Base-by-base conservation (phyloP, 2,329 filamentous ascomycete species). In the Parastagonospora avenae region DNA sequence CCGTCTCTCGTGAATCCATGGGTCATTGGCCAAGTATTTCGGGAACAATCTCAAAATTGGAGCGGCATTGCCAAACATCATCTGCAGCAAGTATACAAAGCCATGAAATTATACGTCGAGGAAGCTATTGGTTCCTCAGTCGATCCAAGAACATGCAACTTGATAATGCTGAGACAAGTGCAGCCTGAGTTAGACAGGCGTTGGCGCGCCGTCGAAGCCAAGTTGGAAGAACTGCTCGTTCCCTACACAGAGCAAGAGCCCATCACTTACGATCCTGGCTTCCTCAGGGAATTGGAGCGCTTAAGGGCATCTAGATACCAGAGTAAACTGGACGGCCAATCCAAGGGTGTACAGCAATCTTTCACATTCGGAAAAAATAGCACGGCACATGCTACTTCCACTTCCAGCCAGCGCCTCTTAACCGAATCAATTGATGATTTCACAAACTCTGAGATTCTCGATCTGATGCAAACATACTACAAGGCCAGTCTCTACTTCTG, bases 391-490 rank as follows among this genome's bases (percentile, higher is more conserved):
- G n/a, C 24, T 16, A 12, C 30, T 16, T 48, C 31, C 14, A 36
- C 14, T 7, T 38, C 44, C 16, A 28, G 33, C 8, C 46, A 41
- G 8, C 49, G 57, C 27, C 50, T 65, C 15, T 36, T 66, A 28
- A 63, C 57, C 1, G 57, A 66, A 39, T 61, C 57, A 2, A 45
- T 50, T 54, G 64, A 65, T 27, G 55, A 57, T 32, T 61, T 59
- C 15, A 66, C 66, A 2, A 63, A 62, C 32, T 55, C 52, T 3
- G 66, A 69, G 29, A 64, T 69, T 11, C 39, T 69, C 1, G 55
- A 66, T 46, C 49, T 66, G 11, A 59, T 66, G 55, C 54, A 64
- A 35, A 59, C 59, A 7, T 69, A 67, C 35, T 69, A 69, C 43
- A 64, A 62, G 54, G 64, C 63, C 6, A 33, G 50, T 40, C 8